Evolutionary conservation across 306 rosid species (phyloP).

Genomic region (Dalbergia oliveri): DNA sequence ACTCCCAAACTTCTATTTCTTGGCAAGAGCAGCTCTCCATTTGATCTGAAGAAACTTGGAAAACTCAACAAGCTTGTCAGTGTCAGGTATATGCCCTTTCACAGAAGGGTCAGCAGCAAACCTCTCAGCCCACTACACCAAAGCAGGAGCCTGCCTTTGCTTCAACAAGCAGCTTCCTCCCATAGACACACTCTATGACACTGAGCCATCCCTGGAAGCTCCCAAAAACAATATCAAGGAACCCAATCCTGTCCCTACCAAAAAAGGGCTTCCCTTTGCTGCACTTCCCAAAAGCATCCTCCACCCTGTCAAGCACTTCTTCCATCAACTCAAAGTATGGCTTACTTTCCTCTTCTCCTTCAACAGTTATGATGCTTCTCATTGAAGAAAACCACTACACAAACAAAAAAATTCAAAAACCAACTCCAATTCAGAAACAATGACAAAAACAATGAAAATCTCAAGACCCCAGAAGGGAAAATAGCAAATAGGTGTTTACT

Average conservation of each 20-base stretch:
- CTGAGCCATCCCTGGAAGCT: conserved; percentile 57
- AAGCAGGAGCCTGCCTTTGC: conserved; percentile 46
- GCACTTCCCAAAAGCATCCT: conserved; percentile 54
- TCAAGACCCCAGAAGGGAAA: neutral
- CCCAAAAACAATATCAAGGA: conserved; percentile 71
- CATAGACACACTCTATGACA: conserved; percentile 50
- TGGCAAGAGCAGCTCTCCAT: conserved; percentile 47
- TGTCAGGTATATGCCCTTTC: conserved; percentile 61
- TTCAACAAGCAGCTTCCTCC: conserved; percentile 54
- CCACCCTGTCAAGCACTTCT: conserved; percentile 52
- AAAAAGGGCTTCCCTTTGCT: conserved; percentile 69
- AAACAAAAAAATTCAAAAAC: conserved; percentile 3
- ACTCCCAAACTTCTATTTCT: conserved; percentile 17
- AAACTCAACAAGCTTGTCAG: conserved; percentile 58
- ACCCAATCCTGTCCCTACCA: conserved; percentile 68
- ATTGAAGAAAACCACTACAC: conserved; percentile 58
- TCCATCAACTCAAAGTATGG: conserved; percentile 48
- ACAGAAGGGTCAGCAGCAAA: conserved; percentile 60
- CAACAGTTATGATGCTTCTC: conserved; percentile 30
- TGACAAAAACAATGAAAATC: neutral
- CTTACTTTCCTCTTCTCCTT: conserved; percentile 61
- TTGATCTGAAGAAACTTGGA: conserved; percentile 49
- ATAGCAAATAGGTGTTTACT: conserved; percentile 49
- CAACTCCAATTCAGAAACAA: neutral
- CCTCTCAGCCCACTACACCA: conserved; percentile 65